Percentiles rank a stretch among this genome's conserved stretches.
Conservation (phyloP, 2,329 filamentous ascomycete genomes). For the Epichloe sp. region DNA sequence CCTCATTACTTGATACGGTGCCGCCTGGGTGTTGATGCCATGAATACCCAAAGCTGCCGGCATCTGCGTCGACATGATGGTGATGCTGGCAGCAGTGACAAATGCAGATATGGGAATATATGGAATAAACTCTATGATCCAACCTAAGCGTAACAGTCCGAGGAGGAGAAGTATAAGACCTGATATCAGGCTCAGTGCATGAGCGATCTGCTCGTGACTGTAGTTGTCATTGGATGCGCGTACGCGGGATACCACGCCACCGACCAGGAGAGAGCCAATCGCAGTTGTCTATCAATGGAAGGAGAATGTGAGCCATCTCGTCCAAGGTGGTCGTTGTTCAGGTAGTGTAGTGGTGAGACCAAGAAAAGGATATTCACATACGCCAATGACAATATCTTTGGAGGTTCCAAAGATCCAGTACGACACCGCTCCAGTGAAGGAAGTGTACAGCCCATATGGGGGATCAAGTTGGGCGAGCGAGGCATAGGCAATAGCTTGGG, state of each 20-base stretch:
- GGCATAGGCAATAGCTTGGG: slow-evolving; percentile 72
- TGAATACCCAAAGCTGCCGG: slow-evolving; percentile 30
- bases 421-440: slow-evolving; percentile 65
- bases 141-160: slow-evolving; percentile 34
- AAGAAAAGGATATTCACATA: slow-evolving; percentile 13
- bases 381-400: slow-evolving; percentile 72
- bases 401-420: slow-evolving; percentile 81
- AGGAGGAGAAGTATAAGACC: slow-evolving; percentile 30
- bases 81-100: slow-evolving; percentile 37
- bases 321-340: too few relatives aligned
- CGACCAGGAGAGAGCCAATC: slow-evolving; percentile 37
- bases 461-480: slow-evolving; percentile 53
- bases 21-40: slow-evolving; percentile 29
- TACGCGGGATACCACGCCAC: slow-evolving; percentile 30
- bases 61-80: slow-evolving; percentile 34
- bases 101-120: slow-evolving; percentile 37
- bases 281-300: slow-evolving; percentile 36
- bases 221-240: slow-evolving; percentile 21
- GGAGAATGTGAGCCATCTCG: neutral
- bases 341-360: too few relatives aligned
- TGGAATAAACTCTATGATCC: slow-evolving; percentile 38
- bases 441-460: slow-evolving; percentile 67
- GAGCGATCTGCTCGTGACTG: slow-evolving; percentile 27
- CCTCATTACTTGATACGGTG: slow-evolving; percentile 32
- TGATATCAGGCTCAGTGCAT: slow-evolving; percentile 30